Evolutionary conservation across 2,329 filamentous ascomycete genomes (phyloP), one percentile per base, ranked within the genome.

Genomic region (Penicillium crustosum): DNA sequence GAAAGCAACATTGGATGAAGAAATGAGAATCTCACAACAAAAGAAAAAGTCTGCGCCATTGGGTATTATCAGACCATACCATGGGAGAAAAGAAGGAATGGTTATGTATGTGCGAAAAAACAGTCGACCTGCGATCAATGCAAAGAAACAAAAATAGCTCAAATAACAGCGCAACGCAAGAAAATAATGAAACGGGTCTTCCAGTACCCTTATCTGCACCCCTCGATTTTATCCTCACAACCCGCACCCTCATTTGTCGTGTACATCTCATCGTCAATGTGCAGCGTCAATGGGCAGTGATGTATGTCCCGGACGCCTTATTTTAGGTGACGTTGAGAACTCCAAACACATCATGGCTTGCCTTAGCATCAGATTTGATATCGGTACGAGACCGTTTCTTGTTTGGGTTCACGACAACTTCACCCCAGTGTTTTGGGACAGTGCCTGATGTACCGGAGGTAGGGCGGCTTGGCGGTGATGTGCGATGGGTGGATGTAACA

Each of bases 381-480:
- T 68, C 64, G 4, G 65, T 61, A 36, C 68, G 63, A 55, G 67
- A 66, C 33, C 63, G 66, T 59, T 73, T 75, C 60, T 73, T 75
- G 48, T 67, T 69, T 41, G 74, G 70, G 38, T 75, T 77, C 51
- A 77, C 72, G 8, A 78, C 73, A 4, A 78, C 76, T 59, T 78
- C 76, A 5, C 76, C 76, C 76, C 76, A 78, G 50, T 78, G 75
- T 60, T 76, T 77, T 1, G 74, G 73, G 2, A 73, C 69, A 1
- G 70, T 64, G 23, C 70, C 64, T 23, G 60, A 45, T 17, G 54
- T 39, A 23, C 48, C 60, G 3, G 66, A 63, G 38, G 57, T 50
- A 19, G 59, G 54, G 38, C 58, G 61, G 43, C 55, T 60, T 52
- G 55, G 53, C 49, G 42, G 61, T 39, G 56, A 60, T 23, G 29